phyloP scores from a whole-genome alignment of 2,329 filamentous ascomycete species.

The Trichoderma sp. region DNA sequence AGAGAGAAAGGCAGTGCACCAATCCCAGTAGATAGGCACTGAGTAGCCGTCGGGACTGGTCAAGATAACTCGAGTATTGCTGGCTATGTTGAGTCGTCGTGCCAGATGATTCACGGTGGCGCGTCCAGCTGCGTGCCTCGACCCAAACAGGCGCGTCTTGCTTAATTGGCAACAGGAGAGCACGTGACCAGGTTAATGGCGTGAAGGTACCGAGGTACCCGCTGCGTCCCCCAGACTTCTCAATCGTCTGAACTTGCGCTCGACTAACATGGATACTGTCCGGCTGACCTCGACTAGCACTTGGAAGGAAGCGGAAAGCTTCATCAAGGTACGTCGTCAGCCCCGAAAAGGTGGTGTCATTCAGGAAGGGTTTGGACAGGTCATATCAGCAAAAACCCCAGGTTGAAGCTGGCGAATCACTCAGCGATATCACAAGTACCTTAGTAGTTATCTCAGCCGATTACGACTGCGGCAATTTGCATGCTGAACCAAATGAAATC shows the following conservation, averaged over 20 bases:
- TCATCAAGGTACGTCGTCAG: constrained; percentile 8
- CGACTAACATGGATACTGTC: not conserved
- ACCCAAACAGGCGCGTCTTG: constrained; percentile 25
- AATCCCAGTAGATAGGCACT: no score
- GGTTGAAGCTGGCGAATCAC: not conserved
- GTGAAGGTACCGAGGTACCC: not conserved
- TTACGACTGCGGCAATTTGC: not conserved
- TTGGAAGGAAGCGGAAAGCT: not conserved
- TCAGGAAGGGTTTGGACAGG: not conserved
- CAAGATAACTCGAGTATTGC: not conserved
- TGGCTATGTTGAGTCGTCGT: not conserved
- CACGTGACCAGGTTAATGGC: constrained; percentile 33
- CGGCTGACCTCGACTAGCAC: constrained; percentile 13
- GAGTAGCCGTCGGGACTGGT: not conserved
- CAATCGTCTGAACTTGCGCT: not conserved
- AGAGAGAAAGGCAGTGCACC: not conserved
- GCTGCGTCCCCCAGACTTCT: not conserved
- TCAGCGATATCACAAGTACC: not conserved
- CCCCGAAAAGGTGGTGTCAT: not conserved
- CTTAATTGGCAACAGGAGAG: constrained; percentile 35
- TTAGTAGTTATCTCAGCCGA: no score
- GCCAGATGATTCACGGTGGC: constrained; percentile 18
- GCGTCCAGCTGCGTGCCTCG: constrained; percentile 3
- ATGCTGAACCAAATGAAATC: not conserved
- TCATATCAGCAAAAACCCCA: not conserved